Conservation (phyloP, 2,329 filamentous ascomycete genomes). For the Myriosclerotinia scirpicola region DNA sequence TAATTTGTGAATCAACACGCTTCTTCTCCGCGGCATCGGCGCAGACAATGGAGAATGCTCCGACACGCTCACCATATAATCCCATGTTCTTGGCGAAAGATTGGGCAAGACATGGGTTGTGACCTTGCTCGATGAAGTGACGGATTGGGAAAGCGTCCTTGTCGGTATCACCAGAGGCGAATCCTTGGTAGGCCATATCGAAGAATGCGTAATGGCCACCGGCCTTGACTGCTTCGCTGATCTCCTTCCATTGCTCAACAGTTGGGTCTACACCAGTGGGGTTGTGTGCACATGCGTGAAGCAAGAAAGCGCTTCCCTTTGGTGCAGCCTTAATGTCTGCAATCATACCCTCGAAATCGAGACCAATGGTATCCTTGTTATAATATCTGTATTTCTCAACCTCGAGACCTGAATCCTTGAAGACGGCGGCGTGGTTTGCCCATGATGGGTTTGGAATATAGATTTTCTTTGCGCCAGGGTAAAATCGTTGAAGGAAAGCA, state of each 20-base stretch:
- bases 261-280: constrained; percentile 95
- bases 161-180: constrained; percentile 88
- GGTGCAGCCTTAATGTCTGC: constrained; percentile 88
- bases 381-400: constrained; percentile 98
- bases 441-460: constrained; percentile 96
- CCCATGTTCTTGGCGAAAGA: constrained; percentile 99
- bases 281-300: constrained; percentile 98
- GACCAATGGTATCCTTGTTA: constrained; percentile 96
- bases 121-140: constrained; percentile 89
- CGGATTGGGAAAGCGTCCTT: constrained; percentile 91
- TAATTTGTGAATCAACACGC: constrained; percentile 94
- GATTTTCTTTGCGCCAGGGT: constrained; percentile 87
- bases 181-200: constrained; percentile 99
- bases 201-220: constrained; percentile 93
- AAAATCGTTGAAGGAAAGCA: constrained; percentile 90
- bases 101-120: constrained; percentile 84
- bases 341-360: constrained; percentile 94
- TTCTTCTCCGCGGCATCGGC: constrained; percentile 87
- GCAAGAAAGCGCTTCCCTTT: constrained; percentile 82
- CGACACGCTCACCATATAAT: constrained; percentile 97
- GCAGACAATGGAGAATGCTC: constrained; percentile 91
- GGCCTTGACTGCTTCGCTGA: constrained; percentile 82
- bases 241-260: constrained; percentile 86
- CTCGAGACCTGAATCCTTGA: constrained; percentile 86
- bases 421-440: constrained; percentile 98